These are phyloP conservation scores for Phlebiopsis flavidoalba DNA, from an alignment of 768 basidiomycete species.

Conservation along the genomic window DNA sequence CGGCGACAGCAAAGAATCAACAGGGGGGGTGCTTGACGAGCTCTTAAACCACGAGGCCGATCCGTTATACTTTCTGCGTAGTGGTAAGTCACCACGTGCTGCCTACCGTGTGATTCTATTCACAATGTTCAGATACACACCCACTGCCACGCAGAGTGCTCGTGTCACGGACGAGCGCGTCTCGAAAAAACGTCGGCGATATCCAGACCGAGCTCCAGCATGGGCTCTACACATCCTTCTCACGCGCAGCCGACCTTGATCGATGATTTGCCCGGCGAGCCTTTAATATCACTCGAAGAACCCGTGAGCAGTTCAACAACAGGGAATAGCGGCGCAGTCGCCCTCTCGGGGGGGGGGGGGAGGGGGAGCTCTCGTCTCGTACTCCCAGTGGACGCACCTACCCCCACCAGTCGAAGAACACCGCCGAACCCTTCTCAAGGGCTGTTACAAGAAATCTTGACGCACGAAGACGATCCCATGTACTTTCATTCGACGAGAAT, in stretches of 20 bases:
- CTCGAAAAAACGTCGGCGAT: not conserved
- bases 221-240: not conserved
- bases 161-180: not conserved
- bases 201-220: not conserved
- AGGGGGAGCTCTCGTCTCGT: too few relatives aligned
- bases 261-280: not conserved
- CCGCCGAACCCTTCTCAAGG: constrained; percentile 11
- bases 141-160: not conserved
- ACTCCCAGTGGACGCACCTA: not conserved
- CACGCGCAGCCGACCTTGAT: not conserved
- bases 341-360: too few relatives aligned
- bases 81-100: not conserved
- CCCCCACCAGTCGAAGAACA: constrained; percentile 10
- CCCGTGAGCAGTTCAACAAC: not conserved
- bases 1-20: constrained; percentile 45
- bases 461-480: constrained; percentile 67
- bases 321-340: not conserved
- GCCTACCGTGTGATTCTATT: not conserved
- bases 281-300: not conserved
- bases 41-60: constrained; percentile 64
- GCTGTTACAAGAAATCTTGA: constrained; percentile 58
- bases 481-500: constrained; percentile 25
- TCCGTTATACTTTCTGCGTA: constrained; percentile 53
- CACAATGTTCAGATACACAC: not conserved
- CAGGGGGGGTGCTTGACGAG: constrained; percentile 54